Evolutionary conservation across 371 early-diverging fungal genomes (phyloP).

Genomic region (Gilbertella persicaria): DNA sequence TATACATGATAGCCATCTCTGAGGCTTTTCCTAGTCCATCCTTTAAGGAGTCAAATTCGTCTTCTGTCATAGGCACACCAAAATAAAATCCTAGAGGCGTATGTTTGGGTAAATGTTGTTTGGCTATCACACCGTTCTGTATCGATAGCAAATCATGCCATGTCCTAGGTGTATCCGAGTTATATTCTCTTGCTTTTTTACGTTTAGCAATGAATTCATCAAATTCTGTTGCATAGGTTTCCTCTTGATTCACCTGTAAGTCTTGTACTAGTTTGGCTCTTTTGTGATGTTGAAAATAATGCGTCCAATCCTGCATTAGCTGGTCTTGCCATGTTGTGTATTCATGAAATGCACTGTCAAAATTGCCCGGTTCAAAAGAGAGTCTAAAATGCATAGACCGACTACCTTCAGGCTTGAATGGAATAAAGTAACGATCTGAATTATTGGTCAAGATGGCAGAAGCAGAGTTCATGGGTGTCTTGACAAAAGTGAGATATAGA

Average conservation of each 20-base stretch:
- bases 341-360: conserved; percentile 68
- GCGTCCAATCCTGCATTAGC: conserved; percentile 77
- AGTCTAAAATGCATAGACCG: conserved; percentile 72
- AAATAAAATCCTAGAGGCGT: conserved; percentile 87
- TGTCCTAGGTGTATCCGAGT: conserved; percentile 14
- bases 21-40: conserved; percentile 65
- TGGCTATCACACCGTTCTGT: conserved; percentile 74
- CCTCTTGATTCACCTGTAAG: conserved; percentile 3
- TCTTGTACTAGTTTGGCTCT: conserved; percentile 15
- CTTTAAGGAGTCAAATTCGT: conserved; percentile 76
- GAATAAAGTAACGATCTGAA: conserved; percentile 76
- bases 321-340: conserved; percentile 77
- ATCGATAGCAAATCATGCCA: conserved; percentile 48
- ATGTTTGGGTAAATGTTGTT: conserved; percentile 64
- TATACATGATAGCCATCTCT: conserved; percentile 61
- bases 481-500: too few relatives aligned
- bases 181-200: conserved; percentile 12
- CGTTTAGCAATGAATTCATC: conserved; percentile 36
- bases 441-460: conserved; percentile 81
- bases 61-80: conserved; percentile 83
- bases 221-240: conserved; percentile 29
- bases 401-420: conserved; percentile 70
- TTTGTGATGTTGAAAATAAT: conserved; percentile 66
- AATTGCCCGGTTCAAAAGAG: conserved; percentile 76
- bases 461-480: conserved; percentile 86